phyloP scores from a whole-genome alignment of 176 grass and related monocot genomes.

The Oryza brachyantha region DNA sequence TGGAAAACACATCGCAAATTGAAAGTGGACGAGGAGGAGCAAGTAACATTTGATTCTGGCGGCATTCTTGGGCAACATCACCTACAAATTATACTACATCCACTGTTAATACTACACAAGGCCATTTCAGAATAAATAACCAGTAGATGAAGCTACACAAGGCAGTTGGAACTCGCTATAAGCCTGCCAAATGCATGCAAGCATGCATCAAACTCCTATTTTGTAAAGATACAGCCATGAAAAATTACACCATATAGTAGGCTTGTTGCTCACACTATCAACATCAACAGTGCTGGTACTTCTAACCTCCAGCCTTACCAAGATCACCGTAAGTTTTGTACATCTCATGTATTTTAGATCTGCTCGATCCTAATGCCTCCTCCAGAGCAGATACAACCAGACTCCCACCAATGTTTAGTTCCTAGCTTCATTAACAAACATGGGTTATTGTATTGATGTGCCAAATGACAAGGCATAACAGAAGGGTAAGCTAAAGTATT shows the following conservation, averaged over 20 bases:
- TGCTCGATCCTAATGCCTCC: conserved; percentile 75
- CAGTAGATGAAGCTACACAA: conserved; percentile 24
- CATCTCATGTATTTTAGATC: conserved; percentile 90
- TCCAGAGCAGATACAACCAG: conserved; percentile 73
- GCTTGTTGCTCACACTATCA: conserved; percentile 7
- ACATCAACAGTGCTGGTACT: conserved; percentile 28
- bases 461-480: conserved; percentile 15
- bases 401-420: conserved; percentile 94
- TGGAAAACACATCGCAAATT: conserved; percentile 67
- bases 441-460: conserved; percentile 27
- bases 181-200: conserved; percentile 5
- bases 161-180: not conserved
- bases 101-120: conserved; percentile 23
- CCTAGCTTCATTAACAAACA: conserved; percentile 71
- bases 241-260: not conserved
- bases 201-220: not conserved
- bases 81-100: conserved; percentile 47
- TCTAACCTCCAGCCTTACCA: conserved; percentile 47
- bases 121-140: conserved; percentile 18
- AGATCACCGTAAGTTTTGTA: conserved; percentile 86
- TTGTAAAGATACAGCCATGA: conserved; percentile 17
- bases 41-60: conserved; percentile 87
- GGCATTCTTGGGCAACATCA: conserved; percentile 87
- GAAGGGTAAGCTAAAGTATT: not conserved
- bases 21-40: conserved; percentile 71